Evolutionary conservation across 1,139 yeast genomes (phyloP).

Genomic region (Blastobotrys petasosporus): DNA sequence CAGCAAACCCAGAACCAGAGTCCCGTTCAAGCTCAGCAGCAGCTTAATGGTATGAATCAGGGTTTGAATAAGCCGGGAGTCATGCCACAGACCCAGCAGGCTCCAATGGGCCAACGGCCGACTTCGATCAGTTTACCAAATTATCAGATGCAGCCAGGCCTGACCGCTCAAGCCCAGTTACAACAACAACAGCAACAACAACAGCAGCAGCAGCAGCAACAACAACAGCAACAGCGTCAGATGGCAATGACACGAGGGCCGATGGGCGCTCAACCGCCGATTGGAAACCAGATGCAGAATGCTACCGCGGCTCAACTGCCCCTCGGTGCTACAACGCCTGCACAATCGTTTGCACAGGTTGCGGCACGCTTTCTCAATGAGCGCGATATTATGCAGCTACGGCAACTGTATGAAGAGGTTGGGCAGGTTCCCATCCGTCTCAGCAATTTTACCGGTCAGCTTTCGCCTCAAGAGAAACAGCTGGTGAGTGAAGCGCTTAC

Average conservation of each 20-base stretch:
- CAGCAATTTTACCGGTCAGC: slow-evolving; percentile 55
- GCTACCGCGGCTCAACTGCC: too few relatives aligned
- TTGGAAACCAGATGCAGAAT: too few relatives aligned
- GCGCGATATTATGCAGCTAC: slow-evolving; percentile 49
- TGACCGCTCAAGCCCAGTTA: slow-evolving; percentile 4
- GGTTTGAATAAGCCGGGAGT: not conserved
- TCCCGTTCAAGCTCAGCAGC: slow-evolving; percentile 16
- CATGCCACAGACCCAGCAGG: slow-evolving; percentile 14
- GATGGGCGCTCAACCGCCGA: slow-evolving; percentile 17
- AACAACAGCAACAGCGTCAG: slow-evolving; percentile 15
- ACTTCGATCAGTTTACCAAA: slow-evolving; percentile 14
- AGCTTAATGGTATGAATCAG: slow-evolving; percentile 11
- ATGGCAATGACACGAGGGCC: slow-evolving; percentile 15
- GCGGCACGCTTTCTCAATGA: slow-evolving; percentile 26
- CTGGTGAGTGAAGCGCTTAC: slow-evolving; percentile 55
- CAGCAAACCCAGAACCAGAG: slow-evolving; percentile 19
- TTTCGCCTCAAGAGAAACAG: slow-evolving; percentile 59
- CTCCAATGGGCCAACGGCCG: slow-evolving; percentile 8
- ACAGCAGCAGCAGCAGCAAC: slow-evolving; percentile 15
- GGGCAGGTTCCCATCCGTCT: slow-evolving; percentile 59
- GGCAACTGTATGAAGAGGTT: slow-evolving; percentile 63
- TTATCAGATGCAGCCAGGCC: slow-evolving; percentile 15
- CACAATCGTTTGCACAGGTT: too few relatives aligned
- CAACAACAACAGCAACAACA: slow-evolving; percentile 19
- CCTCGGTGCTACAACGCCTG: too few relatives aligned